Percentiles rank a stretch among this genome's conserved stretches.
These are phyloP conservation scores for Quercus robur DNA, from an alignment of 306 rosid species.

Conservation along the genomic window DNA sequence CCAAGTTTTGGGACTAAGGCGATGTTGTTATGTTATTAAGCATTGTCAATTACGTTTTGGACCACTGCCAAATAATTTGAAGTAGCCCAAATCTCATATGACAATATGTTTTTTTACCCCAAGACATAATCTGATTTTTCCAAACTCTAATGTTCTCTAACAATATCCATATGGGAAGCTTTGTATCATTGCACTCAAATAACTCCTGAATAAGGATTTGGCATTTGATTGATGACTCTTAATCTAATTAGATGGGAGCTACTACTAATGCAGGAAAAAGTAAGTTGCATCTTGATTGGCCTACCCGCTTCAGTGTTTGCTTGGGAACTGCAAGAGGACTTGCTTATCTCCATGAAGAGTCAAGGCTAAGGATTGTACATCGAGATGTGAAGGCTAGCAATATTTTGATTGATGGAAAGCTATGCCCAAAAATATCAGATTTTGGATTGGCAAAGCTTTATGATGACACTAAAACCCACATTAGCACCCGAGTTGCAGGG, in stretches of 20 bases:
- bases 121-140: too few species aligned
- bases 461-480: conserved; percentile 69
- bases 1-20: too few species aligned
- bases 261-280: conserved; percentile 31
- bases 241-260: too few species aligned
- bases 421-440: conserved; percentile 73
- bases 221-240: too few species aligned
- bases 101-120: not conserved
- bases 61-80: too few species aligned
- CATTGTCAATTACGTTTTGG: too few species aligned
- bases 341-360: conserved; percentile 74
- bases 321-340: conserved; percentile 71
- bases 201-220: too few species aligned
- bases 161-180: too few species aligned
- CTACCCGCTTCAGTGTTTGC: conserved; percentile 61
- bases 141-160: too few species aligned
- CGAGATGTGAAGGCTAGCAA: conserved; percentile 86
- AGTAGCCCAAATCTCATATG: too few species aligned
- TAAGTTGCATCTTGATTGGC: conserved; percentile 49
- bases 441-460: conserved; percentile 81
- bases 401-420: conserved; percentile 59
- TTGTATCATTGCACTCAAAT: too few species aligned
- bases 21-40: too few species aligned
- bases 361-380: conserved; percentile 62
- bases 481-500: conserved; percentile 73